Evolutionary conservation across 176 grass and related monocot species (phyloP).

Genomic region (Panicum miliaceum): DNA sequence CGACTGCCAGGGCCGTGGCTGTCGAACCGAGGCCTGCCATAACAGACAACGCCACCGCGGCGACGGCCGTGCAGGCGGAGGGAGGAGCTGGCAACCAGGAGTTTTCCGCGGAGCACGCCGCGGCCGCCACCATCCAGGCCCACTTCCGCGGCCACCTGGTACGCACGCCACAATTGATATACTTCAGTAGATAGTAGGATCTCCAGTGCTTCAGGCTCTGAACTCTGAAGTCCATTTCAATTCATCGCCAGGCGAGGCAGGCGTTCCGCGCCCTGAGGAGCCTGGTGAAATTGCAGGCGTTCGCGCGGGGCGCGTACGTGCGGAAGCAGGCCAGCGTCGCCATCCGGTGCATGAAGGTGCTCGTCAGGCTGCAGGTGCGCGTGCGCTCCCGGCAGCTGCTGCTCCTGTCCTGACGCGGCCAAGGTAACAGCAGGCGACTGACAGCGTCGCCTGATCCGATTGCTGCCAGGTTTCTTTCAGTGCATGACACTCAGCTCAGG

Average conservation of each 20-base stretch:
- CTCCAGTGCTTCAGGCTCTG: background rate
- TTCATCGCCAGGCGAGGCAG: conserved; percentile 36
- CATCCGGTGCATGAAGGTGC: conserved; percentile 51
- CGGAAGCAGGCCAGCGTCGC: conserved; percentile 40
- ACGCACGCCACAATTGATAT: background rate
- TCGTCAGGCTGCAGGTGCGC: conserved; percentile 46
- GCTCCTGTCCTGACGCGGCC: conserved; percentile 2
- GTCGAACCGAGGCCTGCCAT: background rate
- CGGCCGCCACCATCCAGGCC: conserved; percentile 46
- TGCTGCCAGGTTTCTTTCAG: background rate
- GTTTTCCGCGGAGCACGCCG: background rate
- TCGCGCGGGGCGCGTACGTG: conserved; percentile 45
- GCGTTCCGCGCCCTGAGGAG: conserved; percentile 40
- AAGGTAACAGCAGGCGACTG: background rate
- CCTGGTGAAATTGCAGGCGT: conserved; percentile 56
- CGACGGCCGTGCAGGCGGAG: background rate
- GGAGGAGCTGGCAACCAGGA: background rate
- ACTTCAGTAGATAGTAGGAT: background rate
- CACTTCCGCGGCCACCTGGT: conserved; percentile 51
- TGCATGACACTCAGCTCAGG: background rate
- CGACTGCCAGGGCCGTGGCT: background rate
- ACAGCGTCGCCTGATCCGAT: background rate
- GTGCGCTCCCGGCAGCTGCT: conserved; percentile 34
- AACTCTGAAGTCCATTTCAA: background rate
- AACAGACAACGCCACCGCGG: too few species aligned